Base-by-base conservation (phyloP, 1,139 yeast genomes). In the Williopsis jadinii region DNA sequence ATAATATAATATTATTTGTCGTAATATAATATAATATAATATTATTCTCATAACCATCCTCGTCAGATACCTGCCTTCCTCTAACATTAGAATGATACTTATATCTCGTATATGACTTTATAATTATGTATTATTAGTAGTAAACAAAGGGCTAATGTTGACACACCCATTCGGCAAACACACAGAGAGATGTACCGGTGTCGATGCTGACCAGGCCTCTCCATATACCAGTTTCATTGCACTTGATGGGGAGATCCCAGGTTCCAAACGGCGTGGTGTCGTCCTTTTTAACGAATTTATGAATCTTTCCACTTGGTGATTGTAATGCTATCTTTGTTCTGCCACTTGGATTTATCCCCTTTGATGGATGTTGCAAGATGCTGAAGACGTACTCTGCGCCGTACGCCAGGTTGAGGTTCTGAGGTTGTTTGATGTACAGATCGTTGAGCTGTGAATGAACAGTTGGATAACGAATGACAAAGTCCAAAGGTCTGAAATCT, bases 111-210 rank as follows among this genome's bases (percentile, higher is more conserved):
- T 30, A 30, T 30, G n/a, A 30, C 12, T 11, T 11, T 28, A n/a
- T 19, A 9, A 19, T 33, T 27, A 24, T 19, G 26, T 33, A 33
- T 33, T 24, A 33, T 19, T 19, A 6, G 24, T 19, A 19, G 24
- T 19, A 19, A 19, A 19, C 6, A 19, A 19, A 6, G 35, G 28
- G 5, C 32, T 3, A 27, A 5, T 24, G 13, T 12, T 39, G 37
- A 38, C 94, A 84, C 36, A 71, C 71, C 98, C 98, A 92, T 61
- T 87, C 95, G 10, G 95, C 90, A 63, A 86, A 87, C 8, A 85
- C 88, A 54, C 88, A 84, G 90, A 95, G 86, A 42, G 92, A 82
- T 47, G 75, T 73, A 4, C 88, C 88, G 38, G 81, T 75, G 52
- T 86, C 94, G 9, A 90, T 83, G 38, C 84, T 75, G 0, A 86